These are phyloP conservation scores for Stemphylium beticola DNA, from an alignment of 2,329 filamentous ascomycete genomes.

Conservation along the genomic window DNA sequence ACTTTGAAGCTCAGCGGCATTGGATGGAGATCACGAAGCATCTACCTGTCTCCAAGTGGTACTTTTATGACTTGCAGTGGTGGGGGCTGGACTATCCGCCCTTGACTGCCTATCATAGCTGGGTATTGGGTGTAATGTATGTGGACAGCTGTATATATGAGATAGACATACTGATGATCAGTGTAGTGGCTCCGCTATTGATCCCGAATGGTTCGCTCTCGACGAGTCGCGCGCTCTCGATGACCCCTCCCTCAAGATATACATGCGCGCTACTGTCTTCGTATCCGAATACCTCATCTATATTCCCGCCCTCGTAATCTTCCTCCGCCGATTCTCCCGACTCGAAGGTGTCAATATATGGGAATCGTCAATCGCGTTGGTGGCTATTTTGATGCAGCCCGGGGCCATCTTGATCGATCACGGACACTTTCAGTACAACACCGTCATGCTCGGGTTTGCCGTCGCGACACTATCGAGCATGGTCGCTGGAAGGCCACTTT, in stretches of 20 bases:
- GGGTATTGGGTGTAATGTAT: conserved; percentile 84
- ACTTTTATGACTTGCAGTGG: conserved; percentile 95
- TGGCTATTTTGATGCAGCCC: conserved; percentile 91
- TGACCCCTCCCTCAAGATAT: conserved; percentile 82
- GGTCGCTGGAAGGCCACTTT: conserved; percentile 80
- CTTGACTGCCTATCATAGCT: conserved; percentile 97
- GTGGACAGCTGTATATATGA: conserved; percentile 26
- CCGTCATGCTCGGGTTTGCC: conserved; percentile 93
- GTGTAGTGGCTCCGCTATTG: conserved; percentile 71
- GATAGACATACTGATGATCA: conserved; percentile 4
- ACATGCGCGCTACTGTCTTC: conserved; percentile 92
- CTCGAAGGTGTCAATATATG: conserved; percentile 79
- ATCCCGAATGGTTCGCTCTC: conserved; percentile 87
- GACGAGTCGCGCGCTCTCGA: conserved; percentile 82
- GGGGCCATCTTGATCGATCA: conserved; percentile 91
- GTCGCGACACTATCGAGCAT: conserved; percentile 88
- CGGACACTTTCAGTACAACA: conserved; percentile 97
- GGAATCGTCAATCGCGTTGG: conserved; percentile 83
- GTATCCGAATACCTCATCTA: conserved; percentile 91
- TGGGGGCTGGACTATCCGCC: conserved; percentile 99
- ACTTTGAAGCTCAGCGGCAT: conserved; percentile 97
- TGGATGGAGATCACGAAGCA: conserved; percentile 98
- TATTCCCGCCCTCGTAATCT: conserved; percentile 83
- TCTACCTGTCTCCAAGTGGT: conserved; percentile 92
- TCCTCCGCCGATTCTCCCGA: conserved; percentile 80